phyloP scores from a whole-genome alignment of 2,329 filamentous ascomycete species.

The Botryosphaeria dothidea region DNA sequence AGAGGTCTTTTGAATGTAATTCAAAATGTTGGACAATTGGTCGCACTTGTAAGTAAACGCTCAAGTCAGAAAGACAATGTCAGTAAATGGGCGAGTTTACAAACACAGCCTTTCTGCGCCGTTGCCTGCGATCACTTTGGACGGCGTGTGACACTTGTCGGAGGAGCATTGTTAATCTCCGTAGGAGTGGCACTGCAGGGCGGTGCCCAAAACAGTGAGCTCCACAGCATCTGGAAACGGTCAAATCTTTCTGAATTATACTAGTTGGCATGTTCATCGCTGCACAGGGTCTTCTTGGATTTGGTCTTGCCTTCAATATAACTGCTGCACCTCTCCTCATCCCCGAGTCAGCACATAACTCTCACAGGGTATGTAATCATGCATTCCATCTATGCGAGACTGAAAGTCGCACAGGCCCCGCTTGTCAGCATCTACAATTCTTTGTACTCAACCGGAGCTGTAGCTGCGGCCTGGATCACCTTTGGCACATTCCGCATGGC shows the following conservation, averaged over 20 bases:
- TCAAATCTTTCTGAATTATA: neutral
- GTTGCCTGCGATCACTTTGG: conserved; percentile 26
- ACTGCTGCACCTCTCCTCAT: conserved; percentile 38
- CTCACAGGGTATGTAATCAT: conserved; percentile 23
- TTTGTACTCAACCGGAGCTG: conserved; percentile 23
- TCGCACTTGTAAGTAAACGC: conserved; percentile 17
- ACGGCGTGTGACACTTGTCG: conserved; percentile 14
- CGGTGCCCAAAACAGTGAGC: neutral
- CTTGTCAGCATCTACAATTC: neutral
- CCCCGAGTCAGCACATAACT: conserved; percentile 38
- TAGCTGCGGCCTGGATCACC: conserved; percentile 48
- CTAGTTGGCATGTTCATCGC: conserved; percentile 31
- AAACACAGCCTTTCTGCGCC: conserved; percentile 22
- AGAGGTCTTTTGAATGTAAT: conserved; percentile 26
- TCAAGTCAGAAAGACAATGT: too few species aligned
- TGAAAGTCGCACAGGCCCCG: neutral
- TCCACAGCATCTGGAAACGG: neutral
- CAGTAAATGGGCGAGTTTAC: neutral
- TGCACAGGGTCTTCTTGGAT: conserved; percentile 35
- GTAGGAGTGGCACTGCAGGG: neutral
- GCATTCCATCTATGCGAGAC: neutral
- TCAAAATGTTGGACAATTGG: conserved; percentile 29
- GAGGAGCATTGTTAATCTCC: conserved; percentile 12
- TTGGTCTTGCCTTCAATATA: conserved; percentile 32
- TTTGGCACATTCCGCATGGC: conserved; percentile 46